Evolutionary conservation across 345 rosid species (phyloP), one percentile per base, ranked within the genome.

Genomic region (Pistacia vera): DNA sequence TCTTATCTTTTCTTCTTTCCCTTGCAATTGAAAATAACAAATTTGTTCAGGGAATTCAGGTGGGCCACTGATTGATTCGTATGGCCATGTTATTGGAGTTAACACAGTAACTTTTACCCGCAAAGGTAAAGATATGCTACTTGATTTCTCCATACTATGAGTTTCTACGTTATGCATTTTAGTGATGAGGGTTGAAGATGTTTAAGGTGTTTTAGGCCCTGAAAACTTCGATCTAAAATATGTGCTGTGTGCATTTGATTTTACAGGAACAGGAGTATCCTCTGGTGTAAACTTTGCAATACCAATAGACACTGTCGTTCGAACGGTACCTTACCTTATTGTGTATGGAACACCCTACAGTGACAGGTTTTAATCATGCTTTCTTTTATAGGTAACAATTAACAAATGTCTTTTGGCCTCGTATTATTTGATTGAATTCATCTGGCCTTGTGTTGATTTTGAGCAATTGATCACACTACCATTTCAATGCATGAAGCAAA

Each of bases 91-190:
- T 20, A 87, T 95, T 28, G 97, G 98, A 57, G 95, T 95, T 1
- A 95, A 95, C 83, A 96, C 95, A 8, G 86, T 97, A 72, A 91
- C 97, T 76, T 96, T 88, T 76, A 93, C 97, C 63, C 92, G 92
- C 66, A 93, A 84, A 90, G 98, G 97, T 90, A 35, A 75, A 51
- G 61, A 67, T 46, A 54, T 18, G 16, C 57, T 54, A 11, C 56
- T 52, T 16, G 17, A 52, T 52, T 3, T 11, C 16, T 11, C 56
- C 17, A 2, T 36, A 36, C 41, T 5, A 36, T 36, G 52, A 16
- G 16, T 1, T 51, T 51, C 17, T 51, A 16, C 14, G 3, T 12
- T 52, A 14, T 11, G 56, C n/a, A 14, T 52, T 52, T 11, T 16
- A 54, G 16, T 3, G 16, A 18, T 16, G 17, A 54, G 17, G 18